Evolutionary conservation across 805 yeast species (phyloP).

Genomic region (Lipomyces oligophaga): DNA sequence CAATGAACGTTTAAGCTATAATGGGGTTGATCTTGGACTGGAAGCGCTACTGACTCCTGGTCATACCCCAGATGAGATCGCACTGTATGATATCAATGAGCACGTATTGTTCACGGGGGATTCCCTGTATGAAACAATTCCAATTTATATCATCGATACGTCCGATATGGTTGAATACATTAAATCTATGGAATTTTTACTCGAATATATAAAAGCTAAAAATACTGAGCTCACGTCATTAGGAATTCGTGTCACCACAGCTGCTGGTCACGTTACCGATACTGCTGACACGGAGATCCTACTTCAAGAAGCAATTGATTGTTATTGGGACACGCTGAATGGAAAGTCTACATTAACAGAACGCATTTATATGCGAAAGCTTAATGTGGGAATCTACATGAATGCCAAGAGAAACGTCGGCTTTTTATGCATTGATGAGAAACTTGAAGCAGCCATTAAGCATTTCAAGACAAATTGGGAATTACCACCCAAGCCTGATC

Average conservation of each 20-base stretch:
- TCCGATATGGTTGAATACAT: conserved; percentile 21
- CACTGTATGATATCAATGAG: conserved; percentile 26
- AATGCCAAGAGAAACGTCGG: conserved; percentile 23
- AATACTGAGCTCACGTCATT: conserved; percentile 11
- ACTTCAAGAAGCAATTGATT: conserved; percentile 14
- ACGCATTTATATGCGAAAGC: conserved; percentile 15
- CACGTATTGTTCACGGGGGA: conserved; percentile 23
- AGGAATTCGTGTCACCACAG: conserved; percentile 17
- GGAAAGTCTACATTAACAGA: conserved; percentile 14
- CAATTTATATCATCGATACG: conserved; percentile 24
- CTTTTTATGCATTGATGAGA: conserved; percentile 18
- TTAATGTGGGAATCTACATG: conserved; percentile 15
- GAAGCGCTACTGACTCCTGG: conserved; percentile 24
- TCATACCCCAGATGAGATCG: conserved; percentile 27
- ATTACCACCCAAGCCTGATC: too few species aligned
- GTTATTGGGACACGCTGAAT: conserved; percentile 17
- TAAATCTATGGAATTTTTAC: conserved; percentile 16
- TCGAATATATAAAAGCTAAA: conserved; percentile 14
- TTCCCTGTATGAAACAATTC: conserved; percentile 20
- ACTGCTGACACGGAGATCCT: conserved; percentile 16
- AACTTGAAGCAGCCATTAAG: conserved; percentile 21
- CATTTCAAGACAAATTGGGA: conserved; percentile 18
- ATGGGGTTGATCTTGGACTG: conserved; percentile 20
- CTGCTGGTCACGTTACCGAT: conserved; percentile 26
- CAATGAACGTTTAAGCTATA: conserved; percentile 16